Base-by-base conservation (phyloP, 192 early-diverging fungal genomes). In the Rhizoclosmatium globosum region DNA sequence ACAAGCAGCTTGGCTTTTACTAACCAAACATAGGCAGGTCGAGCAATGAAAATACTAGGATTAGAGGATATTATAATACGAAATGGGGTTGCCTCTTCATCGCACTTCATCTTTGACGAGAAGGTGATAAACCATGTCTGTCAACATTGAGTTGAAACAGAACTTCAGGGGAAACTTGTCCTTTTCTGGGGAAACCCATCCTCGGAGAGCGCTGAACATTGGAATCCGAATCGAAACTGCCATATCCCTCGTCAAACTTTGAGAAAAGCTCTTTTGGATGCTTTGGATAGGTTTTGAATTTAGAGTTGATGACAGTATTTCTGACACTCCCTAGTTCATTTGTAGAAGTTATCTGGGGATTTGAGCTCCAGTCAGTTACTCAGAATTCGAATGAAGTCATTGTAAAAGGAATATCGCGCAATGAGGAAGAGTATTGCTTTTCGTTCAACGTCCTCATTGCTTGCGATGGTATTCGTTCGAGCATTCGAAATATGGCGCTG, bases 381-480 rank as follows among this genome's bases (percentile, higher is more conserved):
- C 45, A 74, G 44, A n/a, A 6, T 9, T 39, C 21, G n/a, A 7
- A 58, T n/a, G 57, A 72, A 72, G 71, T 72, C 2, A 3, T 58
- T 72, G 71, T 72, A 21, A 31, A 13, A 17, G 67, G 67, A 2
- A 43, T 42, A 7, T 23, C 1, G 43, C 13, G 47, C 31, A 23
- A 2, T 57, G 11, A 7, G n/a, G 2, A 15, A 11, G 45, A 59
- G 50, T 15, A 47, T 38, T 11, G 50, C 45, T 50, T 44, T 56
- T 61, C 64, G n/a, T 64, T 76, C 47, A 64, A 76, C 47, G 43
- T 50, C 2, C 41, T 78, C 2, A 57, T 60, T 42, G 77, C 21
- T 15, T 78, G 77, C 47, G 77, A 78, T 57, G 77, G 77, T 21
- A 69, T 78, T 47, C 69, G 67, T 4, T 78, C 77, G 2, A 56